phyloP scores from a whole-genome alignment of 306 rosid species.

The Purshia tridentata region DNA sequence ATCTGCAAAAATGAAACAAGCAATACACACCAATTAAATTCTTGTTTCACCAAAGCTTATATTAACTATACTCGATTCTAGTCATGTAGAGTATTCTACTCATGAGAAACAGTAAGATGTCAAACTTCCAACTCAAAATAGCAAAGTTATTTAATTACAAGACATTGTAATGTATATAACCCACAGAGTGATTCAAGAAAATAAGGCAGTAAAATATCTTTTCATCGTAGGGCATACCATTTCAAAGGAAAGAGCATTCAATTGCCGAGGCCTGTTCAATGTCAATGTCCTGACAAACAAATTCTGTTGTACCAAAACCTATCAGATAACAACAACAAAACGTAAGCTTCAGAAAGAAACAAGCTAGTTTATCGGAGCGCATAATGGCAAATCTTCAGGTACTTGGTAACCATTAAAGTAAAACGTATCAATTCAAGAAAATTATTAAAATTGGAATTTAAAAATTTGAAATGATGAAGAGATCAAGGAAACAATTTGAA shows the following conservation, averaged over 20 bases:
- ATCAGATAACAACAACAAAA: not conserved
- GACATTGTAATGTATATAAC: not conserved
- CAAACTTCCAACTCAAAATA: not conserved
- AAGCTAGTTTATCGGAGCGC: not conserved
- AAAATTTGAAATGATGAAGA: not conserved
- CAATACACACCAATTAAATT: slow-evolving; percentile 1
- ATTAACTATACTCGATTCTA: not conserved
- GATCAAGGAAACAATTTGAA: not conserved
- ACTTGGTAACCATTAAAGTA: not conserved
- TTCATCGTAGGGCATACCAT: slow-evolving; percentile 45
- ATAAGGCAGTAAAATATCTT: not conserved
- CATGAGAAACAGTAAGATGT: too few species aligned
- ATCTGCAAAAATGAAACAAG: slow-evolving; percentile 38
- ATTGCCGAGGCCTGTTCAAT: slow-evolving; percentile 70
- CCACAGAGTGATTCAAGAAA: not conserved
- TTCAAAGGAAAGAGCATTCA: slow-evolving; percentile 66
- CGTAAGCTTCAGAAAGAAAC: slow-evolving; percentile 1
- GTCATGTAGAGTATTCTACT: too few species aligned
- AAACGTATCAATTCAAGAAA: not conserved
- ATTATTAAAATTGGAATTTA: not conserved
- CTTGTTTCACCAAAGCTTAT: not conserved
- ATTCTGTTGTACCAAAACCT: slow-evolving; percentile 68
- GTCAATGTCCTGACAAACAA: slow-evolving; percentile 48
- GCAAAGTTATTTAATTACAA: not conserved
- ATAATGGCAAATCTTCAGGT: too few species aligned